phyloP scores from a whole-genome alignment of 2,329 filamentous ascomycete species.

The Neofusicoccum cordaticola region DNA sequence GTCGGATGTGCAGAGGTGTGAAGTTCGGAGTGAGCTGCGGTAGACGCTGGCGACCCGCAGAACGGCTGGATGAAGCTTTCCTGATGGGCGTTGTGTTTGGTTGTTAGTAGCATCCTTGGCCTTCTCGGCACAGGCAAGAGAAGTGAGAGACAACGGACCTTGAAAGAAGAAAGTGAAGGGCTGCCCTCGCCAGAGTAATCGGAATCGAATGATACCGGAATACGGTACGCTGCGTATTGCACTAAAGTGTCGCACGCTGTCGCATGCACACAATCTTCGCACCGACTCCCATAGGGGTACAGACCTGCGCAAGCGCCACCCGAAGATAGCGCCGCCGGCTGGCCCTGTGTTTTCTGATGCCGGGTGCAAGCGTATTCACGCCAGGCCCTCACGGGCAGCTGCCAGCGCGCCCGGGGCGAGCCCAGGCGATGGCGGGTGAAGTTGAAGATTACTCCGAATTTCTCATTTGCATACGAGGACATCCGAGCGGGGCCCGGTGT shows the following conservation, averaged over 20 bases:
- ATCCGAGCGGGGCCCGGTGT: slow-evolving; percentile 34
- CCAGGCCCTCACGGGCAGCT: slow-evolving; percentile 82
- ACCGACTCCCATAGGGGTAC: slow-evolving; percentile 81
- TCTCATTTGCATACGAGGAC: slow-evolving; percentile 72
- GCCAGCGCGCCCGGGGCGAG: slow-evolving; percentile 36
- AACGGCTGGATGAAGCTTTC: neutral
- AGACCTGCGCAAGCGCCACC: slow-evolving; percentile 20
- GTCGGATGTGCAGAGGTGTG: too few species aligned
- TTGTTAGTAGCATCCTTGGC: slow-evolving; percentile 43
- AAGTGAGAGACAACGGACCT: slow-evolving; percentile 44
- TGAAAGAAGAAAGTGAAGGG: slow-evolving; percentile 56
- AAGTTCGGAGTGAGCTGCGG: too few species aligned
- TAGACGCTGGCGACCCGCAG: neutral
- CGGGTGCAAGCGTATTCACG: slow-evolving; percentile 81
- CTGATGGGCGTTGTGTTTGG: neutral
- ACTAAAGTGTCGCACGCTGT: slow-evolving; percentile 72
- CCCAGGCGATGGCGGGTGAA: slow-evolving; percentile 43
- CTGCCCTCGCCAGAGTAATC: slow-evolving; percentile 84
- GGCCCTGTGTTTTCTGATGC: slow-evolving; percentile 87
- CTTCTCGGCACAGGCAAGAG: neutral
- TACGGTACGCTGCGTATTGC: slow-evolving; percentile 84
- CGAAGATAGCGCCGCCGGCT: slow-evolving; percentile 30
- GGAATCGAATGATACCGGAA: slow-evolving; percentile 78
- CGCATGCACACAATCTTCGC: slow-evolving; percentile 77
- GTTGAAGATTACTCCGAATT: slow-evolving; percentile 97